Evolutionary conservation across 352 stramenopile species (phyloP).

Genomic region (Globisporangium orthogonon): DNA sequence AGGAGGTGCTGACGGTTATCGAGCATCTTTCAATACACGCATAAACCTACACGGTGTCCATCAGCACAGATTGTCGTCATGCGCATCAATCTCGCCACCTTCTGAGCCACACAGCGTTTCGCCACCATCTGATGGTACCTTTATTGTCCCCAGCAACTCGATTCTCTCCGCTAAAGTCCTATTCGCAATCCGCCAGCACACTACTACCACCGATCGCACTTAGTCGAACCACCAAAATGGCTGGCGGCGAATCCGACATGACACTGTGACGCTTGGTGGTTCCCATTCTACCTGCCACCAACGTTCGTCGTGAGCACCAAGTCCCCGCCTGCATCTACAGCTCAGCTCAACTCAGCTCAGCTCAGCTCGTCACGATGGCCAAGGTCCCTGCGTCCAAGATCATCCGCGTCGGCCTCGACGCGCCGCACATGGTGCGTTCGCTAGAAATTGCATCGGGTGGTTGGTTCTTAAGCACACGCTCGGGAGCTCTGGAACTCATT

Average conservation of each 20-base stretch:
- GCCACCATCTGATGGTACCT: too few species aligned
- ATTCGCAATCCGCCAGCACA: background rate
- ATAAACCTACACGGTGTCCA: too few species aligned
- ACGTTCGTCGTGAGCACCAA: background rate
- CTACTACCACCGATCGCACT: background rate
- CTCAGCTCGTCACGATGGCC: slow-evolving; percentile 26
- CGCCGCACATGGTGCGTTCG: slow-evolving; percentile 60
- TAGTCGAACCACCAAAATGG: slow-evolving; percentile 5
- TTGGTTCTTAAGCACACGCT: too few species aligned
- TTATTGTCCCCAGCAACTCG: too few species aligned
- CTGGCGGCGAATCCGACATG: slow-evolving; percentile 1
- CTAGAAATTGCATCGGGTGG: background rate
- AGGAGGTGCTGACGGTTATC: too few species aligned
- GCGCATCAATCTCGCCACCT: too few species aligned
- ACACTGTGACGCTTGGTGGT: slow-evolving; percentile 4
- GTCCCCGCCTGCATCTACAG: too few species aligned
- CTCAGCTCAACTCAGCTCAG: background rate
- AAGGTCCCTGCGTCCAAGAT: slow-evolving; percentile 62
- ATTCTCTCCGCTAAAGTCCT: too few species aligned
- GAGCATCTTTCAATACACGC: too few species aligned
- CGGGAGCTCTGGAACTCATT: too few species aligned
- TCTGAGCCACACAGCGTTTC: too few species aligned
- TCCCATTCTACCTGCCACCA: background rate
- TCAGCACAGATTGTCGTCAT: too few species aligned
- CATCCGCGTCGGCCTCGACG: slow-evolving; percentile 68